Evolutionary conservation across 306 rosid species (phyloP), one percentile per base, ranked within the genome.

Genomic region (Hippophae gyantsensis): DNA sequence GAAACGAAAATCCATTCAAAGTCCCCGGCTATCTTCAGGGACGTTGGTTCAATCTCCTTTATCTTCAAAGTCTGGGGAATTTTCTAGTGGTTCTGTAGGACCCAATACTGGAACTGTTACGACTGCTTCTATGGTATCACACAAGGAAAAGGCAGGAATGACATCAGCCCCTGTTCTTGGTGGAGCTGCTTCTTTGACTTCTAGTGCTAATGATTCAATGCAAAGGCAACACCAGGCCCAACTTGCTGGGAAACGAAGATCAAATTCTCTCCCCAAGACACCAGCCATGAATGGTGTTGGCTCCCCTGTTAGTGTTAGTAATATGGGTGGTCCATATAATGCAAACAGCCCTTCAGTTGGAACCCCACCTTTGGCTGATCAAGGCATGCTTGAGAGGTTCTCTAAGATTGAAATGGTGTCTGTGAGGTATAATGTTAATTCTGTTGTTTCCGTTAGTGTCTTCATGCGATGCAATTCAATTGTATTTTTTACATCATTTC

Each of bases 221-320:
- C 99, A 84, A 76, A 79, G 95, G 72, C 99, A 84, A 62, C 93
- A 84, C 70, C 96, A 85, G 61, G 86, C 81, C 58, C 97, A 86
- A 66, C 76, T 62, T 68, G 78, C 82, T 64, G 85, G 77, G 2
- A 93, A 80, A 51, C 75, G 94, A 63, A 86, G 80, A 76, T 72
- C 96, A 60, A 85, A 66, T 72, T 92, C 99, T 62, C 82, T 78
- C 70, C 85, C 97, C 57, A 93, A 81, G 83, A 84, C 84, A 57
- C 84, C 76, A 43, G 86, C 77, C 64, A 79, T 93, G 74, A 83
- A 69, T 69, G 94, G 85, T 52, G 95, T 89, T 70, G 84, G 82
- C 52, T 93, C 99, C 64, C 99, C 99, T 14, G 85, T 85, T 49
- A 88, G 97, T 69, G 99, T 88, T 68, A 69, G 87, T 74, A 92